These are phyloP conservation scores for Fusarium sp. DNA, from an alignment of 2,329 filamentous ascomycete genomes.

Conservation along the genomic window DNA sequence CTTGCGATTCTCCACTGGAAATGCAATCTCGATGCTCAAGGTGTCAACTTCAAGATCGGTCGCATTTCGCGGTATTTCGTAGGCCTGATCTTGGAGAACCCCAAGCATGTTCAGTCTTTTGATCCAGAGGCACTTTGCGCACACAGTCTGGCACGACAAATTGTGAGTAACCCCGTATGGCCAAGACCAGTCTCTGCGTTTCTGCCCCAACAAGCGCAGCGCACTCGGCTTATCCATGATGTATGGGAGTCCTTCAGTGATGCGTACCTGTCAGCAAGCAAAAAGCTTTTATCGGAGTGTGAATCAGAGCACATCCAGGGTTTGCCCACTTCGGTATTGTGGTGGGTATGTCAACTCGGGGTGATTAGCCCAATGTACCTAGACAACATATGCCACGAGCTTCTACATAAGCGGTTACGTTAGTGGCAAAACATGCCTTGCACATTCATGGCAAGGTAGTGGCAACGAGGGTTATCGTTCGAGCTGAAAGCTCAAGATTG, in stretches of 20 bases:
- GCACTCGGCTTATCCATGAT: background rate
- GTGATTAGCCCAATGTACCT: background rate
- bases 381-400: too few relatives aligned
- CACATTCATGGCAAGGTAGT: background rate
- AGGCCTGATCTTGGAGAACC: background rate
- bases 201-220: too few relatives aligned
- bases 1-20: conserved; percentile 44
- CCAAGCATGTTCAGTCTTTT: background rate
- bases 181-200: conserved; percentile 7
- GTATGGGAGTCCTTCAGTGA: background rate
- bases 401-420: background rate
- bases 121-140: background rate
- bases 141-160: background rate
- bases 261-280: background rate
- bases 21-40: conserved; percentile 38
- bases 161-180: conserved; percentile 21
- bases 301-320: background rate
- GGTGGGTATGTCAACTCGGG: background rate
- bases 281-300: background rate
- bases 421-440: background rate
- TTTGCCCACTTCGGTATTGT: background rate
- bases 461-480: background rate
- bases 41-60: conserved; percentile 40
- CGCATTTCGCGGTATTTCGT: background rate
- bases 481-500: conserved; percentile 15